These are phyloP conservation scores for Amoeboaphelidium protococcarum DNA, from an alignment of 371 early-diverging fungal species.

Conservation along the genomic window DNA sequence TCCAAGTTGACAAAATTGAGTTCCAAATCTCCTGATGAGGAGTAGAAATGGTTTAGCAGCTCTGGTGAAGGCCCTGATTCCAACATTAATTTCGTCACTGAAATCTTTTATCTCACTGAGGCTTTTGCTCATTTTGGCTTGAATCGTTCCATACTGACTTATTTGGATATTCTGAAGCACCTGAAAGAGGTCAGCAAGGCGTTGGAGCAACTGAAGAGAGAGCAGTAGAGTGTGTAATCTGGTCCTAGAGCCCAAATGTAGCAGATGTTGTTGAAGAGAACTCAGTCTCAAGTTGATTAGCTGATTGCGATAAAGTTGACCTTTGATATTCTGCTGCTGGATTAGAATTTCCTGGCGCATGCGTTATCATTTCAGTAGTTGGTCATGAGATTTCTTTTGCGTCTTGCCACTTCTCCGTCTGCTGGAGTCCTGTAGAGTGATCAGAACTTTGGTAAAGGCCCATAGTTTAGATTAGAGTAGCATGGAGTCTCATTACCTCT, in stretches of 20 bases:
- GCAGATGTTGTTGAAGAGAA: slow-evolving; percentile 22
- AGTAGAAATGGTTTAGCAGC: too few species aligned
- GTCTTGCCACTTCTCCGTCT: slow-evolving; percentile 13
- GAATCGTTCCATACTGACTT: slow-evolving; percentile 34
- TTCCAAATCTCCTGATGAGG: slow-evolving; percentile 38
- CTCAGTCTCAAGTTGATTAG: slow-evolving; percentile 16
- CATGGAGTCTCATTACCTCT: slow-evolving; percentile 11
- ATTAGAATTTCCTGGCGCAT: slow-evolving; percentile 27
- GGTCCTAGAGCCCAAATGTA: slow-evolving; percentile 15
- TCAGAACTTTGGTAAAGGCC: neutral
- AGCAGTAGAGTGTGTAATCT: slow-evolving; percentile 12
- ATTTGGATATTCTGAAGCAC: slow-evolving; percentile 30
- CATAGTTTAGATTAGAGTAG: neutral
- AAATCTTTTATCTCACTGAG: slow-evolving; percentile 54
- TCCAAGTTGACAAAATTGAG: slow-evolving; percentile 48
- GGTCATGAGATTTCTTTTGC: slow-evolving; percentile 48
- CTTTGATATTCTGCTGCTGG: slow-evolving; percentile 44
- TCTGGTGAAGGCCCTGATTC: neutral
- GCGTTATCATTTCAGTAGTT: slow-evolving; percentile 47
- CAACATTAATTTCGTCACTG: slow-evolving; percentile 53
- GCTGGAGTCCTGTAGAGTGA: neutral
- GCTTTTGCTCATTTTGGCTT: slow-evolving; percentile 51
- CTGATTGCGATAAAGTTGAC: slow-evolving; percentile 30
- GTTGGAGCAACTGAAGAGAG: slow-evolving; percentile 8
- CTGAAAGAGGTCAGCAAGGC: slow-evolving; percentile 28